Percentiles rank a stretch among this genome's conserved stretches.
Conservation (phyloP, 345 rosid genomes). For the Boechera retrofracta region DNA sequence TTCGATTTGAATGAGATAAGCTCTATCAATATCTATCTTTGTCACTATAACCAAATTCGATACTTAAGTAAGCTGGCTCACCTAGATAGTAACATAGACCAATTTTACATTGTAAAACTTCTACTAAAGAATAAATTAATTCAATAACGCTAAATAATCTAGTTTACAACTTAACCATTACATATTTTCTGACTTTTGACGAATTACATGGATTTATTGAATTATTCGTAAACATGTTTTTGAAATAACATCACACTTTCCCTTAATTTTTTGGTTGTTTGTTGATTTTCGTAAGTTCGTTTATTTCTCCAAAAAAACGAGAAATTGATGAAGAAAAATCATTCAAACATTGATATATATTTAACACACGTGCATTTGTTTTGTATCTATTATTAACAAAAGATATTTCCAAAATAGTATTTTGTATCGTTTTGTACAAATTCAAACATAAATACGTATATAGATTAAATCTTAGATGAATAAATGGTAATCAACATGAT, state of each 20-base stretch:
- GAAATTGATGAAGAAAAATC: not conserved
- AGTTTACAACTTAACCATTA: no score
- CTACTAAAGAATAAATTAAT: not conserved
- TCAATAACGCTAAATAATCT: not conserved
- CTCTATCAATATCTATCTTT: not conserved
- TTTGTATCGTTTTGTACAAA: conserved; percentile 2
- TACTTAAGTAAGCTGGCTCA: no score
- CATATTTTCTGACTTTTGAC: no score
- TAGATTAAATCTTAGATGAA: not conserved
- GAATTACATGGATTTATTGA: not conserved
- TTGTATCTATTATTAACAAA: conserved; percentile 14
- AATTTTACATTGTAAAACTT: not conserved
- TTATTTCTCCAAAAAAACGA: not conserved
- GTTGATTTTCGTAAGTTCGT: not conserved
- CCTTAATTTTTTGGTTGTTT: not conserved
- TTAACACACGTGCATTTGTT: conserved; percentile 27
- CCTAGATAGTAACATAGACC: no score
- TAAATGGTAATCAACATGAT: not conserved
- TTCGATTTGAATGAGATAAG: not conserved
- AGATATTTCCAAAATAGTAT: conserved; percentile 1
- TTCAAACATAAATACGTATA: not conserved
- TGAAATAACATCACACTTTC: not conserved
- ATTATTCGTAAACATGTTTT: not conserved
- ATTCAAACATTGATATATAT: conserved; percentile 8
- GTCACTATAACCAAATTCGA: no score